Evolutionary conservation across 1,139 yeast genomes (phyloP).

Genomic region (Sugiyamaella pinicola): DNA sequence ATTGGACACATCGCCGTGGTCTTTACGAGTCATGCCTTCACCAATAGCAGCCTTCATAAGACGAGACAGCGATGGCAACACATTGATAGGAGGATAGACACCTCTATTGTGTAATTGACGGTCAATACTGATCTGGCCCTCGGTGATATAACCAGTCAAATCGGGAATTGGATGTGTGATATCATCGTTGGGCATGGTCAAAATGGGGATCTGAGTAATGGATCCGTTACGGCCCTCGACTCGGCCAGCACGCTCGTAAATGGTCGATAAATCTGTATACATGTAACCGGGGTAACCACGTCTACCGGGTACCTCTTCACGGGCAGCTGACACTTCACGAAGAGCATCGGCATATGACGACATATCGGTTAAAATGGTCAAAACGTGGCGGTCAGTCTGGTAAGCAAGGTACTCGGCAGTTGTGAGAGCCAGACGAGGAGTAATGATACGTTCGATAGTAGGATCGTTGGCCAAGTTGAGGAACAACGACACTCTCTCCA

Average conservation of each 20-base stretch:
- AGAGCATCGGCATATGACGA: conserved; percentile 98
- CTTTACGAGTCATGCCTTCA: conserved; percentile 99
- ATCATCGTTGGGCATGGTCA: conserved; percentile 99
- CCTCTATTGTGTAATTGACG: conserved; percentile 96
- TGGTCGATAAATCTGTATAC: conserved; percentile 99
- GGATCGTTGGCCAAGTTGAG: conserved; percentile 98
- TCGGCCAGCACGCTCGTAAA: conserved; percentile 99
- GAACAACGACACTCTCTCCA: conserved; percentile 95
- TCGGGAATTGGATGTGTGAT: conserved; percentile 99
- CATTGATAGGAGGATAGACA: conserved; percentile 97
- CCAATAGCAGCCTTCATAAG: conserved; percentile 99
- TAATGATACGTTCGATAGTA: conserved; percentile 97
- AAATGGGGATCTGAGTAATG: conserved; percentile 96
- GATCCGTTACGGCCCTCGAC: conserved; percentile 99
- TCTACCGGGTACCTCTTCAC: conserved; percentile 99
- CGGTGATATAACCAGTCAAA: conserved; percentile 98
- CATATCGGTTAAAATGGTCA: conserved; percentile 98
- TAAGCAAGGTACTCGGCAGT: conserved; percentile 98
- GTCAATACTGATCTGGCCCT: conserved; percentile 96
- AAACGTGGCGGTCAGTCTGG: conserved; percentile 98
- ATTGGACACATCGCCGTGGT: conserved; percentile 98
- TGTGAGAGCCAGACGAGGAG: conserved; percentile 98
- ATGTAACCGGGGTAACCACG: conserved; percentile 99
- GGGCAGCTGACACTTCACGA: conserved; percentile 99
- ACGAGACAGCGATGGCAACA: conserved; percentile 94